Percentiles rank a stretch among this genome's conserved stretches.
Evolutionary conservation across 2,329 filamentous ascomycete species (phyloP).

Genomic region (Colletotrichum brevisporum): DNA sequence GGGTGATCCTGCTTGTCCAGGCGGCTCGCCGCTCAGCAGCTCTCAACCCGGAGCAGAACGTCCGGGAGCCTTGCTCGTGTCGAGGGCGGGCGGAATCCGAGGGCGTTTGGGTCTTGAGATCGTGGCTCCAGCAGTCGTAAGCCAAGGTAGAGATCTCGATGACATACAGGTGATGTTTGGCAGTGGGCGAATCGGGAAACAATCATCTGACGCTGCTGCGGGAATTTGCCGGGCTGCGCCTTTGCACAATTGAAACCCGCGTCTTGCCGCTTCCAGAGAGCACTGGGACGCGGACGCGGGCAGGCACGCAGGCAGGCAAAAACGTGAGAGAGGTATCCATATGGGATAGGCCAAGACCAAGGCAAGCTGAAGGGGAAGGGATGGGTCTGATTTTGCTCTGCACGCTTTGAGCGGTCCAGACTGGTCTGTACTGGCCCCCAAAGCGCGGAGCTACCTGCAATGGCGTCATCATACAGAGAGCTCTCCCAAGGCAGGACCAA

Average conservation of each 20-base stretch:
- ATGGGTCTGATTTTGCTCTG: constrained; percentile 15
- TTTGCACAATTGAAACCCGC: constrained; percentile 32
- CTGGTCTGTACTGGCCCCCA: constrained; percentile 26
- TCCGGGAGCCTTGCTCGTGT: constrained; percentile 13
- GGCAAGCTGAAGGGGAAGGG: constrained; percentile 14
- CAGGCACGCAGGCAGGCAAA: constrained; percentile 18
- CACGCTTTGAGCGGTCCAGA: constrained; percentile 38
- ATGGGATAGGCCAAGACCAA: not conserved
- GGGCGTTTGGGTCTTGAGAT: not conserved
- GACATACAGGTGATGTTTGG: constrained; percentile 29
- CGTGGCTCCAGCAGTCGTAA: constrained; percentile 19
- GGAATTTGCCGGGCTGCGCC: constrained; percentile 35
- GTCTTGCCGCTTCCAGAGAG: constrained; percentile 37
- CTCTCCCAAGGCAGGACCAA: constrained; percentile 18
- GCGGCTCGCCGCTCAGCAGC: constrained; percentile 19
- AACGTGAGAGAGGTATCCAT: not conserved
- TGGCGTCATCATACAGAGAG: constrained; percentile 28
- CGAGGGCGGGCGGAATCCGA: not conserved
- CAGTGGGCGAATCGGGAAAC: constrained; percentile 36
- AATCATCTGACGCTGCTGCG: constrained; percentile 30
- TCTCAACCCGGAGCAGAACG: constrained; percentile 31
- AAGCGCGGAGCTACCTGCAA: constrained; percentile 26
- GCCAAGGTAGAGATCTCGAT: constrained; percentile 37
- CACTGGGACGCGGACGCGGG: constrained; percentile 26
- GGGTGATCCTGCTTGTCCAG: not conserved